Percentiles rank a stretch among this genome's conserved stretches.
These are phyloP conservation scores for Marasmius tenuissimus DNA, from an alignment of 1,284 basidiomycete genomes.

Conservation along the genomic window DNA sequence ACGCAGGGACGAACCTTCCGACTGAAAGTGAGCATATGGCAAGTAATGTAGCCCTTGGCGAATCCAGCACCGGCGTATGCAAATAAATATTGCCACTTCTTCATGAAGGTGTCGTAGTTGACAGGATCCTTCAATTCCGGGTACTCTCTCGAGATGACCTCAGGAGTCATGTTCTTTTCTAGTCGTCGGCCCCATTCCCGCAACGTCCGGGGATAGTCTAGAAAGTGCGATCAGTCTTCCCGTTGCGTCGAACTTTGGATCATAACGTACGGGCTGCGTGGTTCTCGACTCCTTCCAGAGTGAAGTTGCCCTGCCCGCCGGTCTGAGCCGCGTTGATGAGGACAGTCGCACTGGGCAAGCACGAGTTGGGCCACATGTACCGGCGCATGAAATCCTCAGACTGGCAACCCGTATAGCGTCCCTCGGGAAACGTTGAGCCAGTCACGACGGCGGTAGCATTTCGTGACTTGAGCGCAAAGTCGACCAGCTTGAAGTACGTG, in stretches of 20 bases:
- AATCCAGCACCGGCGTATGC: conserved; percentile 77
- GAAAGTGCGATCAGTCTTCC: not conserved
- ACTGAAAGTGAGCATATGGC: conserved; percentile 72
- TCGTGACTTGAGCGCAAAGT: conserved; percentile 74
- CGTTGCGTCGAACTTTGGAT: conserved; percentile 5
- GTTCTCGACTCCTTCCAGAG: conserved; percentile 85
- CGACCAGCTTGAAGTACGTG: conserved; percentile 79
- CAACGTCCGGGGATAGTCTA: conserved; percentile 88
- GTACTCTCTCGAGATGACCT: conserved; percentile 54
- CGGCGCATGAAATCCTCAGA: conserved; percentile 88
- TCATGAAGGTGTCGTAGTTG: conserved; percentile 64
- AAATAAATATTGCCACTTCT: conserved; percentile 79
- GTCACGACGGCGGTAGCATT: conserved; percentile 75
- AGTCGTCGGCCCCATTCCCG: conserved; percentile 84
- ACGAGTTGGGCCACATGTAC: conserved; percentile 93
- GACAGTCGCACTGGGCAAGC: conserved; percentile 78
- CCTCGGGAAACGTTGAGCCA: conserved; percentile 85
- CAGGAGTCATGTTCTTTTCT: conserved; percentile 59
- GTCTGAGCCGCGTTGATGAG: conserved; percentile 66
- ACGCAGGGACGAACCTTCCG: conserved; percentile 44
- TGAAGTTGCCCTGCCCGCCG: conserved; percentile 71
- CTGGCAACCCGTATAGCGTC: conserved; percentile 68
- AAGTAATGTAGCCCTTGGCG: conserved; percentile 73
- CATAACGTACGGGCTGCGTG: conserved; percentile 67
- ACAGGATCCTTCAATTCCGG: conserved; percentile 51